Percentiles rank a stretch among this genome's conserved stretches.
Evolutionary conservation across 768 basidiomycete genomes (phyloP).

Genomic region (Suillus subluteus): DNA sequence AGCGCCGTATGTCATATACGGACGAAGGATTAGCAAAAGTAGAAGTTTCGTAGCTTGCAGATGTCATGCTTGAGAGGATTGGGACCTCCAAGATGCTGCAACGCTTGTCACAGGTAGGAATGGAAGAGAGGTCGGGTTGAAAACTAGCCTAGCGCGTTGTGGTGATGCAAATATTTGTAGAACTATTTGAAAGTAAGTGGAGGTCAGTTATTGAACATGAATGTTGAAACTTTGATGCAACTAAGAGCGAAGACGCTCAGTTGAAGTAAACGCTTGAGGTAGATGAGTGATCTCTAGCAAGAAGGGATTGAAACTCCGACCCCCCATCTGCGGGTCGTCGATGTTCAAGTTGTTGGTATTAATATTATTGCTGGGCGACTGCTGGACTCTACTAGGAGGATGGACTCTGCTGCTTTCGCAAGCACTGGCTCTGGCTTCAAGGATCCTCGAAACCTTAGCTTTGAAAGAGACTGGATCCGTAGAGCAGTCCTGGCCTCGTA

Average conservation of each 20-base stretch:
- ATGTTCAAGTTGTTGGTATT: background rate
- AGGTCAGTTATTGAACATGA: slow-evolving; percentile 13
- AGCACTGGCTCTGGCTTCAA: slow-evolving; percentile 30
- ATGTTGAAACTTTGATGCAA: background rate
- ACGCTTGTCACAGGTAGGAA: slow-evolving; percentile 7
- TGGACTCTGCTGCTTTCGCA: slow-evolving; percentile 22
- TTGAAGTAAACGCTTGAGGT: slow-evolving; percentile 13
- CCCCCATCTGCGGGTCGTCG: slow-evolving; percentile 11
- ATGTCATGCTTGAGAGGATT: slow-evolving; percentile 16
- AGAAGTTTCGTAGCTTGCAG: slow-evolving; percentile 30
- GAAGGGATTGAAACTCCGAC: slow-evolving; percentile 37
- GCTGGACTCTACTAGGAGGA: slow-evolving; percentile 10
- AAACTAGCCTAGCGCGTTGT: slow-evolving; percentile 7
- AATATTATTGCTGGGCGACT: background rate
- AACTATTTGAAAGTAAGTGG: slow-evolving; percentile 19
- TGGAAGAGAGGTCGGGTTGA: slow-evolving; percentile 6
- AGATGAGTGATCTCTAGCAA: slow-evolving; percentile 22
- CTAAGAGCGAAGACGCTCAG: slow-evolving; percentile 1
- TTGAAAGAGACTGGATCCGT: slow-evolving; percentile 53
- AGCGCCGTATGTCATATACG: slow-evolving; percentile 32
- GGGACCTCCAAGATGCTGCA: slow-evolving; percentile 2
- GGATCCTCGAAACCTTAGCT: slow-evolving; percentile 56
- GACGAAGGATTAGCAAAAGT: slow-evolving; percentile 31
- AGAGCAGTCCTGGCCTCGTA: slow-evolving; percentile 73
- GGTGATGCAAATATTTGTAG: slow-evolving; percentile 15